These are phyloP conservation scores for Ustilago sp. DNA, from an alignment of 1,284 basidiomycete species.

Conservation along the genomic window DNA sequence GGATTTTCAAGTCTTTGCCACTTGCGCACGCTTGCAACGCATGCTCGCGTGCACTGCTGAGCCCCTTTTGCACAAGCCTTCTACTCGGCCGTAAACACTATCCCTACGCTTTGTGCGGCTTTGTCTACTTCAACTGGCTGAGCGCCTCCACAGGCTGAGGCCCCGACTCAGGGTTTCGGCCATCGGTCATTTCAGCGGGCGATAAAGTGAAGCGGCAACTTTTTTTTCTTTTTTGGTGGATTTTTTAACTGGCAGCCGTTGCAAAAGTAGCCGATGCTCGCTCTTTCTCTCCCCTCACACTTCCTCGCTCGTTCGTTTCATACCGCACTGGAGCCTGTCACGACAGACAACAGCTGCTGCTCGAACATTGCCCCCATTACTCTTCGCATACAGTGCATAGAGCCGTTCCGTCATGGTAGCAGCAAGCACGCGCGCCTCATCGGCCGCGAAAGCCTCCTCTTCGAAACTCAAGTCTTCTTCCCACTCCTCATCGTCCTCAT, in stretches of 20 bases:
- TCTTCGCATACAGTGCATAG: background rate
- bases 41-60: no score
- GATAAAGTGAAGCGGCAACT: constrained; percentile 13
- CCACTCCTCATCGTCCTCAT: constrained; percentile 12
- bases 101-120: no score
- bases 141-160: constrained; percentile 1
- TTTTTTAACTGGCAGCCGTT: background rate
- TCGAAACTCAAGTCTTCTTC: constrained; percentile 17
- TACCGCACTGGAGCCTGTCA: background rate
- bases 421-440: background rate
- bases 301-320: background rate
- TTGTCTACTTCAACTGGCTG: no score
- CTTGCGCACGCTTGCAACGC: no score
- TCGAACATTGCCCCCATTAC: no score
- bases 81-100: no score
- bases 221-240: background rate
- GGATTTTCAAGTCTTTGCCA: no score
- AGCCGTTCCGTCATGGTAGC: constrained; percentile 13
- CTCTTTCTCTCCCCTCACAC: background rate
- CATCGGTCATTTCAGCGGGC: constrained; percentile 3
- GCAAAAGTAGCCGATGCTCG: constrained; percentile 20
- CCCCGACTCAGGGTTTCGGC: background rate
- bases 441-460: background rate
- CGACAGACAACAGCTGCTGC: no score
- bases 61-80: no score